These are phyloP conservation scores for Syzygium grande DNA, from an alignment of 345 rosid genomes.

Conservation along the genomic window DNA sequence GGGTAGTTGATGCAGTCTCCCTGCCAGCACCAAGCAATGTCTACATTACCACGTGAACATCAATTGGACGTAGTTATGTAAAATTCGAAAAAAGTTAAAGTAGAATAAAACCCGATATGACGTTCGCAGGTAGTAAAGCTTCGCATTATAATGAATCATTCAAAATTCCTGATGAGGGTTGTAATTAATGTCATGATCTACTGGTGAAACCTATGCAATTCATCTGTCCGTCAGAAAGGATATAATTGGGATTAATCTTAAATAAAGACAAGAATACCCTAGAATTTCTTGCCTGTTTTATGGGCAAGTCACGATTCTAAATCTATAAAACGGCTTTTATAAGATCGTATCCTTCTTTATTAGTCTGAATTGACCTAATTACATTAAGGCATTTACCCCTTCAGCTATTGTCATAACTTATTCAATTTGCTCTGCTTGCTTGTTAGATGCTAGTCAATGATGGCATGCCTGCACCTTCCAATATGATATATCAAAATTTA, in stretches of 20 bases:
- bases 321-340: neutral
- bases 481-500: neutral
- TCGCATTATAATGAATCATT: neutral
- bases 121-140: neutral
- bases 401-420: neutral
- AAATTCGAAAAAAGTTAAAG: neutral
- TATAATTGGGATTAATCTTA: neutral
- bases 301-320: neutral
- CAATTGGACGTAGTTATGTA: neutral
- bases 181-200: neutral
- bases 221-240: neutral
- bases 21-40: slow-evolving; percentile 25
- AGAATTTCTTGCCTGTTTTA: neutral
- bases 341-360: neutral
- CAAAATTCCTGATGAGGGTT: neutral
- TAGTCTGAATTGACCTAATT: neutral
- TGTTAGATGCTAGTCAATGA: neutral
- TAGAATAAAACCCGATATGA: neutral
- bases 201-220: neutral
- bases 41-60: slow-evolving; percentile 1
- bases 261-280: too few relatives aligned
- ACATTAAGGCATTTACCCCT: neutral
- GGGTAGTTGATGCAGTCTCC: slow-evolving; percentile 28
- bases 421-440: neutral
- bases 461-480: neutral